Evolutionary conservation across 495 filamentous ascomycete genomes (phyloP).

Genomic region (Aspergillus indologenus): DNA sequence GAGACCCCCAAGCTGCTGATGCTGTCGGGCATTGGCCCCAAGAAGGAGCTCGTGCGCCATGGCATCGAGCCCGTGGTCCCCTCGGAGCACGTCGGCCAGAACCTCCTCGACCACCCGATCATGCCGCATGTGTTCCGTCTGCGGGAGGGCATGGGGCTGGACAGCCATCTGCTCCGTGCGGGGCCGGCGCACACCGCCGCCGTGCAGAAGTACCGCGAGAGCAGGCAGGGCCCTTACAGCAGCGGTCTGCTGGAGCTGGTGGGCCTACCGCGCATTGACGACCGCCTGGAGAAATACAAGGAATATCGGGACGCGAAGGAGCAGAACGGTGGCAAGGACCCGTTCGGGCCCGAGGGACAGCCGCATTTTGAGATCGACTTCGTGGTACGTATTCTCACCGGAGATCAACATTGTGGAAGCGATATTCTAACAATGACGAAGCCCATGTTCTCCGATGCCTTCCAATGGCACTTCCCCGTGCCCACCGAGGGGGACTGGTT

Average conservation of each 20-base stretch:
- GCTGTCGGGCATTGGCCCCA: conserved; percentile 57
- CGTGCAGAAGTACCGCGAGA: neutral
- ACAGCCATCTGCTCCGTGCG: conserved; percentile 44
- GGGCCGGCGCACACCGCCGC: conserved; percentile 6
- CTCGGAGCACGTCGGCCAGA: conserved; percentile 56
- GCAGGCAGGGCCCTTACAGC: conserved; percentile 13
- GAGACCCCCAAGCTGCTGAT: conserved; percentile 62
- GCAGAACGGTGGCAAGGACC: conserved; percentile 14
- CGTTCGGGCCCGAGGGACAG: conserved; percentile 36
- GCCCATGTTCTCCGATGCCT: conserved; percentile 37
- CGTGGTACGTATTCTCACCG: conserved; percentile 11
- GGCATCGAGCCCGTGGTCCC: conserved; percentile 47
- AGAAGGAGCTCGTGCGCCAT: conserved; percentile 37
- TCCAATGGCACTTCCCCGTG: conserved; percentile 54
- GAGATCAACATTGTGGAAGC: too few species aligned
- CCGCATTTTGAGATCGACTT: conserved; percentile 57
- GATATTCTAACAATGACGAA: too few species aligned
- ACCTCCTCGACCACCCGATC: conserved; percentile 54
- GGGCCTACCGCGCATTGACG: conserved; percentile 46
- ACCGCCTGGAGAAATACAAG: conserved; percentile 38
- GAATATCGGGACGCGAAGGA: conserved; percentile 42
- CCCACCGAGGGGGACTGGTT: conserved; percentile 42
- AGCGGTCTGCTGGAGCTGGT: conserved; percentile 49
- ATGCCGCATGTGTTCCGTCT: conserved; percentile 48
- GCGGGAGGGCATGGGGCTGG: conserved; percentile 48